Base-by-base conservation (phyloP, 2,329 filamentous ascomycete genomes). In the Diaporthe citriasiana region DNA sequence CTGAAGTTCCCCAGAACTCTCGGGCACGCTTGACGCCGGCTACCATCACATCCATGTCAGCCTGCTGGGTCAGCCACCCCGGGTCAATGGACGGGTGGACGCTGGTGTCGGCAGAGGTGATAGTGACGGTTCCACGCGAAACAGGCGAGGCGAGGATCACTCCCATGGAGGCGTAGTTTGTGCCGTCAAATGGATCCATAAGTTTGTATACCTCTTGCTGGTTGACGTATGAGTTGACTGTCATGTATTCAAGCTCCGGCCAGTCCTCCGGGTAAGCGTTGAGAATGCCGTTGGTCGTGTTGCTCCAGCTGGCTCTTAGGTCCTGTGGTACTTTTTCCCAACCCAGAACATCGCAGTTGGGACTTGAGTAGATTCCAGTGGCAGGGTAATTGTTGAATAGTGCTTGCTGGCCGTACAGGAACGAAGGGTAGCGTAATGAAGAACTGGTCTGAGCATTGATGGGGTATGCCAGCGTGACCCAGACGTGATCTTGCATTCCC, bases 401-500 rank as follows among this genome's bases (percentile, higher is more conserved):
- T 13, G 45, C 45, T 35, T 51, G 45, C 4, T 51, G 45, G 22
- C 45, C 63, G 30, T 51, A 66, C n/a, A 65, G 40, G 10, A 45
- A 59, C 5, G 63, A 51, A 27, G 45, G 45, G 30, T 66, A 66
- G 19, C 45, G 45, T 2, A 66, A 25, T 5, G 25, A 35, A 15
- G 65, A 55, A 19, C 25, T 45, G 8, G 63, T 66, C 45, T 66
- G 63, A 3, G 53, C 27, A 30, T 71, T 57, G 25, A 71, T 47
- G 2, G 30, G 66, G 10, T 42, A 71, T 1, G 57, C 35, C 3
- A 66, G 10, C 7, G 27, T 25, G 19, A 57, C 35, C 15, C 45
- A 19, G 15, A 74, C 50, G 22, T 87, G 86, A 59, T 89, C 87
- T 75, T 88, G 86, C 60, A 88, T 81, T 73, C 88, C 87, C 66